Evolutionary conservation across 2,329 filamentous ascomycete genomes (phyloP).

Genomic region (Metarhizium humberi): DNA sequence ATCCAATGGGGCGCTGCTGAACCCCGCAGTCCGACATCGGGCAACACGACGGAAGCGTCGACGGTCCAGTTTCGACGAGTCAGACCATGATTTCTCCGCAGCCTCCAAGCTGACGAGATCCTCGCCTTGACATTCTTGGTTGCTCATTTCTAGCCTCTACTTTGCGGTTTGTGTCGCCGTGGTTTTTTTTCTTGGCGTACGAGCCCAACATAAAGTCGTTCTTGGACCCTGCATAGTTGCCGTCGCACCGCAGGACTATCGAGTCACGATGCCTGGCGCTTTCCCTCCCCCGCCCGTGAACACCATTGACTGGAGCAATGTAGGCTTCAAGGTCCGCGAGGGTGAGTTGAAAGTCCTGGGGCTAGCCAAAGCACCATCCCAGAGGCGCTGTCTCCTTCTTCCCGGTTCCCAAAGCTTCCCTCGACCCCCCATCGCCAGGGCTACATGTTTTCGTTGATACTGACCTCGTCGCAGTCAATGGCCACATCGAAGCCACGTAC

Average conservation of each 20-base stretch:
- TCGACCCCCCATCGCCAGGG: no score
- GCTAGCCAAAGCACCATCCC: no score
- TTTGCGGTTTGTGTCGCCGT: no score
- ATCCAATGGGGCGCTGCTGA: no score
- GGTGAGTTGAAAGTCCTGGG: constrained; percentile 37
- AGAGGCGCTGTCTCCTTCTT: no score
- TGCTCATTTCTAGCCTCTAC: no score
- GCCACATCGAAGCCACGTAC: constrained; percentile 86
- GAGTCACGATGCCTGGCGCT: constrained; percentile 28
- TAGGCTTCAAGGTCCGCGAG: constrained; percentile 89
- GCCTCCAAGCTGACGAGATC: no score
- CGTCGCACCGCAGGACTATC: not conserved
- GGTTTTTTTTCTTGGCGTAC: no score
- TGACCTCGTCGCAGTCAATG: constrained; percentile 59
- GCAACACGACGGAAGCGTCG: no score
- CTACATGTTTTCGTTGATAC: not conserved
- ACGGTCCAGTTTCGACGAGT: no score
- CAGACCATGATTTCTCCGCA: no score
- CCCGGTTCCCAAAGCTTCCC: no score
- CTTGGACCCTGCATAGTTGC: not conserved
- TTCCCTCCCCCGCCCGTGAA: constrained; percentile 73
- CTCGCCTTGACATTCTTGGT: not conserved
- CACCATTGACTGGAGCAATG: constrained; percentile 86
- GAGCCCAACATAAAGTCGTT: not conserved
- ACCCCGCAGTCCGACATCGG: not conserved